Conservation (phyloP, 1,139 yeast species). For the Yamadazyma epiphylla region DNA sequence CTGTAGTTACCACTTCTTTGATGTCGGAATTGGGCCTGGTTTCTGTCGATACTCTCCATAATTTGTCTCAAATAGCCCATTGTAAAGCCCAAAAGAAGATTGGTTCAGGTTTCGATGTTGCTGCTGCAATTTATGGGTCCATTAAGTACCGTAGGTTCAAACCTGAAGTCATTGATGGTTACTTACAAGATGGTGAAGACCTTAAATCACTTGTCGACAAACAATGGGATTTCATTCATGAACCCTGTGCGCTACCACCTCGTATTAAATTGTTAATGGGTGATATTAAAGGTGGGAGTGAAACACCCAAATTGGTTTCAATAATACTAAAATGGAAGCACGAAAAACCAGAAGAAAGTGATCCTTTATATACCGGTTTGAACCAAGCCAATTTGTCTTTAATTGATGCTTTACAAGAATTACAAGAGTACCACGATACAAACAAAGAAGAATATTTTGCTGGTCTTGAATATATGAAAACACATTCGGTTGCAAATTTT, state of each 20-base stretch:
- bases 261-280: conserved; percentile 79
- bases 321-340: conserved; percentile 71
- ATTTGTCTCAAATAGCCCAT: conserved; percentile 83
- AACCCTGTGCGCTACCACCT: conserved; percentile 61
- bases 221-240: conserved; percentile 57
- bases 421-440: conserved; percentile 28
- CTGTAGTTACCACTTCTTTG: conserved; percentile 73
- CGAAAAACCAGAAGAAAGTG: conserved; percentile 48
- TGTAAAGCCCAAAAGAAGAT: conserved; percentile 92
- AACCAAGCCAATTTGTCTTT: conserved; percentile 56
- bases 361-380: conserved; percentile 49
- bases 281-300: conserved; percentile 88
- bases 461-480: conserved; percentile 6
- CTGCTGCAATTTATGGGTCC: conserved; percentile 91
- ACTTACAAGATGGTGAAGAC: conserved; percentile 24
- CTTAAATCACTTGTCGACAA: conserved; percentile 33
- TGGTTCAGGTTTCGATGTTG: conserved; percentile 97
- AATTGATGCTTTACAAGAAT: conserved; percentile 41
- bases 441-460: conserved; percentile 20
- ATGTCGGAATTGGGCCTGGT: conserved; percentile 39
- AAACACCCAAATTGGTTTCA: conserved; percentile 85
- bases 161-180: conserved; percentile 46
- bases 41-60: conserved; percentile 53
- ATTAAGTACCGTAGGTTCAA: conserved; percentile 73
- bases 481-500: neutral